Base-by-base conservation (phyloP, 2,329 filamentous ascomycete species). In the Chaetoscypha palmicola region DNA sequence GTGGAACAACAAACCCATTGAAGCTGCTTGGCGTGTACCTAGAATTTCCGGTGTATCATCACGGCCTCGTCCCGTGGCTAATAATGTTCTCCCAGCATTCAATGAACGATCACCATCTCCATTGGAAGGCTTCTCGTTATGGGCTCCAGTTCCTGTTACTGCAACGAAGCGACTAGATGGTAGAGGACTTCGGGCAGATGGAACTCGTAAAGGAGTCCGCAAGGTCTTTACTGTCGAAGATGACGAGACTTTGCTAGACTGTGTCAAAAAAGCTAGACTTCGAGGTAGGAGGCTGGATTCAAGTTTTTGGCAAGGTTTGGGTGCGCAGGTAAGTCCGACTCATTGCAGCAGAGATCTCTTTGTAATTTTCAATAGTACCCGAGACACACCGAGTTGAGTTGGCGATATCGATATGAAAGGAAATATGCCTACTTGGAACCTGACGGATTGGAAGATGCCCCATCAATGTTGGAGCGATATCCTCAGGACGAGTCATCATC, bases 91-190 rank as follows among this genome's bases (percentile, higher is more conserved):
- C 4, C n/a, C 10, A 16, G 19, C 32, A 17, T 17, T 11, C 11
- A 38, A 40, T 17, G 21, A 53, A 32, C 52, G 53, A 1, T 54
- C 55, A 16, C 50, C 51, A 12, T 61, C 59, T 12, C 59, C 58
- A 5, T 48, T 53, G 20, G 40, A 46, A 7, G 38, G 38, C 14
- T 20, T 28, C 14, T 62, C 60, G n/a, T 40, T 62, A 21, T 62
- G 60, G 60, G 60, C 60, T 9, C 49, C 52, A 31, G n/a, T n/a
- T n/a, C n/a, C n/a, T n/a, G n/a, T n/a, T n/a, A n/a, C n/a, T n/a
- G n/a, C n/a, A n/a, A n/a, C n/a, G n/a, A n/a, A n/a, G n/a, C n/a
- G n/a, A n/a, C n/a, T n/a, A n/a, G n/a, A n/a, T n/a, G n/a, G n/a
- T n/a, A n/a, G n/a, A n/a, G n/a, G n/a, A n/a, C n/a, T n/a, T n/a